Conservation (phyloP, 75 land plant genomes). For the Sequoiadendron giganteum region DNA sequence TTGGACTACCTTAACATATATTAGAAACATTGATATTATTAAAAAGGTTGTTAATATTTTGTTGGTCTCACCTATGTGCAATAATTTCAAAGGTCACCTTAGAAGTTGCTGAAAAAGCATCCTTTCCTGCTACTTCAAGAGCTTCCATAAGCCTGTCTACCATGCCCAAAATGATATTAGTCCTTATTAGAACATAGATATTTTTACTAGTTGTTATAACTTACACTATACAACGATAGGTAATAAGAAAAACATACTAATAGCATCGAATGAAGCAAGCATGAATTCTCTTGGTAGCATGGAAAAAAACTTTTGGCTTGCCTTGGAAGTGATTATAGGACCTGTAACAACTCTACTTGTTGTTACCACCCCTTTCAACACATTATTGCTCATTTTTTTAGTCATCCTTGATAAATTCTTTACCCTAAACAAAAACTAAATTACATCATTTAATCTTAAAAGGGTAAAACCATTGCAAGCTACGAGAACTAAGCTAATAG, state of each 20-base stretch:
- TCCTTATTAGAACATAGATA: neutral
- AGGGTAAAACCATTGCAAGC: no score
- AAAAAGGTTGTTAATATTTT: neutral
- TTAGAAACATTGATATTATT: neutral
- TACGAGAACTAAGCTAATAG: no score
- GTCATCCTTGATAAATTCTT: constrained; percentile 66
- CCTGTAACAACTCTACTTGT: constrained; percentile 48
- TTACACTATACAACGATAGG: no score
- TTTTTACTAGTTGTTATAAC: neutral
- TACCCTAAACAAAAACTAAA: constrained; percentile 37
- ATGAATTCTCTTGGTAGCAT: constrained; percentile 86
- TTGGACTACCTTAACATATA: no score
- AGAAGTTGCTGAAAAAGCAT: constrained; percentile 55
- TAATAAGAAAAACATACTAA: constrained; percentile 42
- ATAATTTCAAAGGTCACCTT: constrained; percentile 52
- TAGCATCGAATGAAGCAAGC: constrained; percentile 83
- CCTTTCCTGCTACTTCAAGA: constrained; percentile 72
- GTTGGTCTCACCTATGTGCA: constrained; percentile 44
- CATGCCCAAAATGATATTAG: neutral
- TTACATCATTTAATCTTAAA: neutral
- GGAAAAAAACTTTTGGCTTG: constrained; percentile 59
- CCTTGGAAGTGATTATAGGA: constrained; percentile 48
- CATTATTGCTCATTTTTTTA: constrained; percentile 62
- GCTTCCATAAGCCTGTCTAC: constrained; percentile 83
- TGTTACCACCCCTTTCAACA: constrained; percentile 52